Percentiles rank a stretch among this genome's conserved stretches.
Conservation (phyloP, 345 rosid genomes). For the Bruguiera parviflora region DNA sequence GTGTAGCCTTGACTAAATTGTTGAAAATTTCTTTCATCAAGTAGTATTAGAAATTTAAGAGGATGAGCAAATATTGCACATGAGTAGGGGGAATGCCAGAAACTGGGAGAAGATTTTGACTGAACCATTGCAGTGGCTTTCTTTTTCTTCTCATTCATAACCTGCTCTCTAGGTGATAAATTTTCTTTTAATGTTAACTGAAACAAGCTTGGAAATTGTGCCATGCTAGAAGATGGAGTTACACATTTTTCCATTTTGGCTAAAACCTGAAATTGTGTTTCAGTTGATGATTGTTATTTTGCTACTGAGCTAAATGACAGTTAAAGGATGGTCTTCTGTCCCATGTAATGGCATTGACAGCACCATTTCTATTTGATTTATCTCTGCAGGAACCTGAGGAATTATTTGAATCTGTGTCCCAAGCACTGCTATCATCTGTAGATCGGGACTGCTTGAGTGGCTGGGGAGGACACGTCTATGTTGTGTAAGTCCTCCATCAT, state of each 20-base stretch:
- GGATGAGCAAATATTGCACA: not conserved
- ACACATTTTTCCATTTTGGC: not conserved
- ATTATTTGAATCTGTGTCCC: slow-evolving; percentile 78
- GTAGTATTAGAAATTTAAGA: not conserved
- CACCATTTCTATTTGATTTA: not conserved
- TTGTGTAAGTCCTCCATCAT: slow-evolving; percentile 65
- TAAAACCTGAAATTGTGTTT: not conserved
- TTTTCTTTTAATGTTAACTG: not conserved
- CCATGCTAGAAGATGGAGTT: not conserved
- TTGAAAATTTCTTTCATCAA: not conserved
- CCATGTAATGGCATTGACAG: slow-evolving; percentile 2
- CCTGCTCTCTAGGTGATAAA: not conserved
- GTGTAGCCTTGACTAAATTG: too few species aligned
- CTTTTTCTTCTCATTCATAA: not conserved
- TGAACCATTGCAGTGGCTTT: not conserved
- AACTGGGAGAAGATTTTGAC: not conserved
- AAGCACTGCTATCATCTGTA: slow-evolving; percentile 83
- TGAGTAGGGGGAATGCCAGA: not conserved
- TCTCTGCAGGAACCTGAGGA: slow-evolving; percentile 79
- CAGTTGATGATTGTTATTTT: not conserved
- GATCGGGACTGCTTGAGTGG: slow-evolving; percentile 98
- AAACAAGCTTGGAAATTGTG: not conserved
- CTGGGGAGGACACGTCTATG: slow-evolving; percentile 96
- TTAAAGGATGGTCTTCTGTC: not conserved
- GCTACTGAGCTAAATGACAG: not conserved